phyloP scores from a whole-genome alignment of 208 protist species.

The Leishmania lainsoni region DNA sequence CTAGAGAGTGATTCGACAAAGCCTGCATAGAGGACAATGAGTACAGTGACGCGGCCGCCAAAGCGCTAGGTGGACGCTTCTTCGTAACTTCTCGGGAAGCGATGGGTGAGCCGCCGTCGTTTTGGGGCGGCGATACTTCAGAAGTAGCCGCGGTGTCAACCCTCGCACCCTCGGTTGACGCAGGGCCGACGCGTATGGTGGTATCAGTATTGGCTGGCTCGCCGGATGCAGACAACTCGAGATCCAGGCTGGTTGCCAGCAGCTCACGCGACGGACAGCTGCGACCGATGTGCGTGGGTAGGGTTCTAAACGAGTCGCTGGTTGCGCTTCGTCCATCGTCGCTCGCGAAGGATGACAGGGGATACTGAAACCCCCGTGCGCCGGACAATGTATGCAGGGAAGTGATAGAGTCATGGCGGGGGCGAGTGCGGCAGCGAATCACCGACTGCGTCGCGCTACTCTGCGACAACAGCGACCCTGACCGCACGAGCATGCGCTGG shows the following conservation, averaged over 20 bases:
- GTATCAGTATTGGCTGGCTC: conserved; percentile 11
- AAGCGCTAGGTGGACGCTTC: background rate
- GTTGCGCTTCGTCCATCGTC: conserved; percentile 29
- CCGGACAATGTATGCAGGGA: conserved; percentile 16
- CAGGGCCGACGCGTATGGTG: background rate
- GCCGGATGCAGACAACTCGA: conserved; percentile 24
- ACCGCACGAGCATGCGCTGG: conserved; percentile 15
- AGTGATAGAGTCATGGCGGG: conserved; percentile 31
- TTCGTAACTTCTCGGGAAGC: background rate
- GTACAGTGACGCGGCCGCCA: conserved; percentile 1
- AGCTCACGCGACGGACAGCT: conserved; percentile 9
- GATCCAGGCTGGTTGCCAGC: conserved; percentile 16
- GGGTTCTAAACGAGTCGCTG: conserved; percentile 32
- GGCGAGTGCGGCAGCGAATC: conserved; percentile 24
- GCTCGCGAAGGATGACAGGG: conserved; percentile 31
- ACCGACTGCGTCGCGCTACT: conserved; percentile 21
- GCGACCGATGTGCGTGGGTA: conserved; percentile 10
- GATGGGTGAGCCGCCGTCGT: background rate
- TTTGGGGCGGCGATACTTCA: background rate
- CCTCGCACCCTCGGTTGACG: background rate
- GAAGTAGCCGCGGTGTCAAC: background rate
- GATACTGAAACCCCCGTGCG: conserved; percentile 34
- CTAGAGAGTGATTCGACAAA: background rate
- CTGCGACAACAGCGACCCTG: conserved; percentile 23
- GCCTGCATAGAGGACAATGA: conserved; percentile 9